These are phyloP conservation scores for Malus asiatica DNA, from an alignment of 306 rosid species.

Conservation along the genomic window DNA sequence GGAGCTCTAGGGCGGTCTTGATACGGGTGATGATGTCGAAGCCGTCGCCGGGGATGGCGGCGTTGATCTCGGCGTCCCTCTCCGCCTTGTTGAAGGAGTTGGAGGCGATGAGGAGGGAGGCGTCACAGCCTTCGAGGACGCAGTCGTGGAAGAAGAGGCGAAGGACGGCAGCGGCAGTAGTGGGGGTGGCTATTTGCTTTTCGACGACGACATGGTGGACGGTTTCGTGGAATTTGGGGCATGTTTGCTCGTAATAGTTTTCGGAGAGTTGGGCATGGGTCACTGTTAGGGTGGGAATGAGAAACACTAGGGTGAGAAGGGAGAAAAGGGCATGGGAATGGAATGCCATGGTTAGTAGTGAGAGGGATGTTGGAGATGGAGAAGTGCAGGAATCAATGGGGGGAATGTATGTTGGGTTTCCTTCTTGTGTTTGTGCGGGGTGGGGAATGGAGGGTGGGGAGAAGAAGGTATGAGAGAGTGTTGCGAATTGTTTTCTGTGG, in stretches of 20 bases:
- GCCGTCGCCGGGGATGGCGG: slow-evolving; percentile 49
- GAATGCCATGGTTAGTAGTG: slow-evolving; percentile 16
- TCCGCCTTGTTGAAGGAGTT: slow-evolving; percentile 44
- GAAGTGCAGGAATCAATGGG: background rate
- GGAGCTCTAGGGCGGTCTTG: slow-evolving; percentile 31
- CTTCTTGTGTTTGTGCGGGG: background rate
- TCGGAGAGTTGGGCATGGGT: slow-evolving; percentile 19
- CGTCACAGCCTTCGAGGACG: slow-evolving; percentile 43
- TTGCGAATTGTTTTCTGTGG: slow-evolving; percentile 10
- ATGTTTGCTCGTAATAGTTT: slow-evolving; percentile 39
- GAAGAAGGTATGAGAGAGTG: background rate
- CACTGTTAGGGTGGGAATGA: slow-evolving; percentile 5
- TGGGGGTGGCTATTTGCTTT: slow-evolving; percentile 32
- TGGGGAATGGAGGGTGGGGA: background rate
- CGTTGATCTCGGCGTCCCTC: slow-evolving; percentile 53
- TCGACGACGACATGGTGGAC: slow-evolving; percentile 1
- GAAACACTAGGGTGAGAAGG: background rate
- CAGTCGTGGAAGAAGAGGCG: slow-evolving; percentile 55
- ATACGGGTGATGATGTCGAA: slow-evolving; percentile 33
- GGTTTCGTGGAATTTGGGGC: slow-evolving; percentile 34
- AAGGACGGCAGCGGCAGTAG: slow-evolving; percentile 40
- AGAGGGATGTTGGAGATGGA: background rate
- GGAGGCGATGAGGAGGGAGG: slow-evolving; percentile 39
- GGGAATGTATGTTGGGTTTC: background rate
- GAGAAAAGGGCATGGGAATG: background rate